Conservation (phyloP, 345 rosid genomes). For the Eucalyptus erythrocorys region DNA sequence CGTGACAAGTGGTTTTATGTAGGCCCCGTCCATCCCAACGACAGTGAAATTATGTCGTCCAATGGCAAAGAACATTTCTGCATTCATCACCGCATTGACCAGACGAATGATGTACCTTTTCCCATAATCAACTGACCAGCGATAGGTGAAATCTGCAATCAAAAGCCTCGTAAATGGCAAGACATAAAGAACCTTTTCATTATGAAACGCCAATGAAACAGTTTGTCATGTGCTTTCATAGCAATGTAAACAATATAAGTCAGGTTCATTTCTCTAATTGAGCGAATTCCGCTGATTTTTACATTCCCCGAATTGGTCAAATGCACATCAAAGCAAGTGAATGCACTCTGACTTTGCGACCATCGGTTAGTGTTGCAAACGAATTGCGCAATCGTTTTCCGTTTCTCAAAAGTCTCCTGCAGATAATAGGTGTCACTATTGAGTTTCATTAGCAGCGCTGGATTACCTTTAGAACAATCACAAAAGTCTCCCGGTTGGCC, state of each 20-base stretch:
- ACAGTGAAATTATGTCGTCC: slow-evolving; percentile 4
- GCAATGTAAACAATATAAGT: not conserved
- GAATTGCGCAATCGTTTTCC: not conserved
- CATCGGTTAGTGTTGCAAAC: not conserved
- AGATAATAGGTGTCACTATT: not conserved
- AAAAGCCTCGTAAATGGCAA: not conserved
- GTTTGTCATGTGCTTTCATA: not conserved
- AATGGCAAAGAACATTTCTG: slow-evolving; percentile 2
- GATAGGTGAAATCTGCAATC: not conserved
- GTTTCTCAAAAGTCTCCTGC: not conserved
- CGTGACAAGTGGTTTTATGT: slow-evolving; percentile 3
- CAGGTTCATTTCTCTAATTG: not conserved
- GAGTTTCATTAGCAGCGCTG: not conserved
- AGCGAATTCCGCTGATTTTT: not conserved
- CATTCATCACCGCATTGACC: slow-evolving; percentile 1
- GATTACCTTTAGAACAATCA: slow-evolving; percentile 1
- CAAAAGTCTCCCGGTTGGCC: slow-evolving; percentile 10
- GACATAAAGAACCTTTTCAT: not conserved
- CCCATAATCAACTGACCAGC: not conserved
- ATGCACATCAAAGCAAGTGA: not conserved
- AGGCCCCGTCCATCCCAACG: slow-evolving; percentile 2
- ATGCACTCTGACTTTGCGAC: not conserved
- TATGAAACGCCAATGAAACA: not conserved
- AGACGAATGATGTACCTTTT: slow-evolving; percentile 2
- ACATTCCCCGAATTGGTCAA: not conserved